phyloP scores from a whole-genome alignment of 495 filamentous ascomycete genomes.

The Lepidopterella palustris region DNA sequence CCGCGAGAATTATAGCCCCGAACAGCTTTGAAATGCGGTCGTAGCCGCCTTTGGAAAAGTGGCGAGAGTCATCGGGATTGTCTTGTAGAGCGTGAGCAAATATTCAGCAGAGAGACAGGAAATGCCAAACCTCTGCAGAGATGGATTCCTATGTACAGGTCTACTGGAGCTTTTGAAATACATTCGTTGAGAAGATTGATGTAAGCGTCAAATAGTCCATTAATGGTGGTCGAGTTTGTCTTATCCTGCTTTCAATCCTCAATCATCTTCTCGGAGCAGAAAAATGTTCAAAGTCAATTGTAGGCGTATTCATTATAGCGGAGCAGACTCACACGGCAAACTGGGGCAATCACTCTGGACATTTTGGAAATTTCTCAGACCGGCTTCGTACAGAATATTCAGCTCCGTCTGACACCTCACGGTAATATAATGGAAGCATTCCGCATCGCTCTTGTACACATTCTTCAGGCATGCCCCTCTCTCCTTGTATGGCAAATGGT shows the following conservation, averaged over 20 bases:
- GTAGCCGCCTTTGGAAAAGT: slow-evolving; percentile 62
- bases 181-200: slow-evolving; percentile 57
- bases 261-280: slow-evolving; percentile 59
- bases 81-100: slow-evolving; percentile 34
- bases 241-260: slow-evolving; percentile 53
- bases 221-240: slow-evolving; percentile 45
- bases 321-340: slow-evolving; percentile 44
- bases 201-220: slow-evolving; percentile 54
- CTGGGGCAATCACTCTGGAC: slow-evolving; percentile 63
- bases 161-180: slow-evolving; percentile 48
- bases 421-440: slow-evolving; percentile 57
- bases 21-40: slow-evolving; percentile 61
- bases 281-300: slow-evolving; percentile 39
- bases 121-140: slow-evolving; percentile 44
- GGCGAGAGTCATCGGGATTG: slow-evolving; percentile 49
- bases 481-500: slow-evolving; percentile 58
- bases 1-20: too few species aligned
- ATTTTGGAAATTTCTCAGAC: slow-evolving; percentile 58
- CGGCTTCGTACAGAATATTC: slow-evolving; percentile 54
- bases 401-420: slow-evolving; percentile 56
- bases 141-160: slow-evolving; percentile 62
- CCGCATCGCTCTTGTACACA: slow-evolving; percentile 52
- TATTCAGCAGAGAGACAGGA: background rate
- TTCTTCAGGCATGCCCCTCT: slow-evolving; percentile 49
- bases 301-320: background rate